Percentiles rank a stretch among this genome's conserved stretches.
These are phyloP conservation scores for Sugiyamaella qingdaonensis DNA, from an alignment of 805 yeast genomes.

Conservation along the genomic window DNA sequence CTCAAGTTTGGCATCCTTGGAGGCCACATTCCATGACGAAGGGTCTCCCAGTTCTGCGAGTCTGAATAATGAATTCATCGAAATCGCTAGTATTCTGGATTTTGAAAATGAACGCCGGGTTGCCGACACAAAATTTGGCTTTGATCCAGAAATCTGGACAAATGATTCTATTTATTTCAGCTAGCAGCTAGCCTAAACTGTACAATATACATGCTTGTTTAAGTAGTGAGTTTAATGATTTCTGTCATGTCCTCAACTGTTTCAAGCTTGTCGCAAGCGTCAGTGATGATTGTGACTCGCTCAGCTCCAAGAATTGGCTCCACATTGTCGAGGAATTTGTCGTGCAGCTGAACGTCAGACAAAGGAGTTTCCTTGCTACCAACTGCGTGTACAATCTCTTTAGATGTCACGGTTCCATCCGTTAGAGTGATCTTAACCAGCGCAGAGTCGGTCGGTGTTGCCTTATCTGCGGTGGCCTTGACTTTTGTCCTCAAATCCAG, in stretches of 20 bases:
- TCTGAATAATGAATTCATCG: background rate
- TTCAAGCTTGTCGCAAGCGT: slow-evolving; percentile 5
- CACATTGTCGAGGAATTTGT: slow-evolving; percentile 7
- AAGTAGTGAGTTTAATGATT: background rate
- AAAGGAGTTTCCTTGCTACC: slow-evolving; percentile 7
- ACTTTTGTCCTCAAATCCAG: slow-evolving; percentile 3
- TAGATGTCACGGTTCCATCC: background rate
- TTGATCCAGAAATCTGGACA: slow-evolving; percentile 7
- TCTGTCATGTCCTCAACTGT: background rate
- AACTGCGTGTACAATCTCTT: slow-evolving; percentile 5
- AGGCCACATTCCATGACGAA: background rate
- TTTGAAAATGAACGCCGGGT: background rate
- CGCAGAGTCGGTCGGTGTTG: slow-evolving; percentile 8
- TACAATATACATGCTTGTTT: background rate
- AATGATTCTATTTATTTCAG: background rate
- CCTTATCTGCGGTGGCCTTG: slow-evolving; percentile 1
- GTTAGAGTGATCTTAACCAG: background rate
- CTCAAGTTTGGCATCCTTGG: background rate
- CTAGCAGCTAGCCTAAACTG: background rate
- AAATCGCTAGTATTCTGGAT: slow-evolving; percentile 1
- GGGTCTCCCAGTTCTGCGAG: background rate
- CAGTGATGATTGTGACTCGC: slow-evolving; percentile 1
- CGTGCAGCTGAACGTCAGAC: slow-evolving; percentile 1
- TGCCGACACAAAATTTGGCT: slow-evolving; percentile 5
- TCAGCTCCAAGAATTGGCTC: slow-evolving; percentile 6